Percentiles rank a stretch among this genome's conserved stretches.
These are phyloP conservation scores for Rhizophagus prolifer DNA, from an alignment of 192 early-diverging fungal species.

Conservation along the genomic window DNA sequence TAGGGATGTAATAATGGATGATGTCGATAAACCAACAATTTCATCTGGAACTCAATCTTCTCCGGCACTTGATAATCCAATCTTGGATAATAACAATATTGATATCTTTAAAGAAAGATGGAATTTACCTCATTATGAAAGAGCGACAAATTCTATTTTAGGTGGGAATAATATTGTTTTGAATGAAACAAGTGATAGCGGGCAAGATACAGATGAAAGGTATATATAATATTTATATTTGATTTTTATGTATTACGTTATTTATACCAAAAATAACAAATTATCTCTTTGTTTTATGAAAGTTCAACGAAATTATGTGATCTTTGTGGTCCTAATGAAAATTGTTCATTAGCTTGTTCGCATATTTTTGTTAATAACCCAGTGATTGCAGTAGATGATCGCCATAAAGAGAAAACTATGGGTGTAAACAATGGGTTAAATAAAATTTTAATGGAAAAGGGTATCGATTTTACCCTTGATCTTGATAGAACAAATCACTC, in stretches of 20 bases:
- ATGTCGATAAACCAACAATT: background rate
- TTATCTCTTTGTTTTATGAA: background rate
- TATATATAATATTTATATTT: background rate
- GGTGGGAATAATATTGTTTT: background rate
- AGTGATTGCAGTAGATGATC: too few species aligned
- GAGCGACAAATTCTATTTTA: background rate
- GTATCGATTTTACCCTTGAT: background rate
- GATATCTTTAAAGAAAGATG: background rate
- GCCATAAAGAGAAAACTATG: background rate
- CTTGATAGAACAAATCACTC: background rate
- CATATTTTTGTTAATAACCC: background rate
- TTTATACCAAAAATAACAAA: background rate
- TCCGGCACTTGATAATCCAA: background rate
- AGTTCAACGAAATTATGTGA: background rate
- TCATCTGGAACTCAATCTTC: background rate
- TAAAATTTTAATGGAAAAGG: background rate
- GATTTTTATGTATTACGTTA: too few species aligned
- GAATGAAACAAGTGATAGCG: background rate
- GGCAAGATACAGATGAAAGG: slow-evolving; percentile 2
- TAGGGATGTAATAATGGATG: background rate
- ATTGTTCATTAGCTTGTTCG: background rate
- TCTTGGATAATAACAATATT: background rate
- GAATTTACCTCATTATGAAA: background rate
- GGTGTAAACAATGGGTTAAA: background rate
- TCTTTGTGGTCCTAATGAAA: background rate